Evolutionary conservation across 2,329 filamentous ascomycete genomes (phyloP), one percentile per base, ranked within the genome.

Genomic region (Pseudopyrenochaeta lycopersici): DNA sequence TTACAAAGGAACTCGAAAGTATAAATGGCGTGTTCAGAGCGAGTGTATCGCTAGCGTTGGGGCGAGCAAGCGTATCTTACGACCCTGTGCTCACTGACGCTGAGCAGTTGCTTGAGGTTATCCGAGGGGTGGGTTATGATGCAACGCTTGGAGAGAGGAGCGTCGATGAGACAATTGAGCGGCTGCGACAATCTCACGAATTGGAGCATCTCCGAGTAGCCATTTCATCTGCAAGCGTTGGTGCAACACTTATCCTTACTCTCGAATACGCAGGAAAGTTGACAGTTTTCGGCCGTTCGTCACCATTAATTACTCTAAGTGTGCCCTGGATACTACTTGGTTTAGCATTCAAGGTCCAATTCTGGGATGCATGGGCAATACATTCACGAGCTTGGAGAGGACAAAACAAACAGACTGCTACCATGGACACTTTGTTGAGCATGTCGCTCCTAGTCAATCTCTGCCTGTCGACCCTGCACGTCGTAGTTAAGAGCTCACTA

Each of bases 21-120:
- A 15, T 46, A n/a, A 4, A 14, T 33, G 51, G 51, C 18, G 46
- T 54, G 9, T 38, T 45, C 40, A 49, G 50, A 39, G 50, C 39
- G 27, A 48, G 29, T 27, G 50, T 48, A 30, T 53, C 50, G 3
- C 29, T 53, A n/a, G 31, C 43, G 7, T 31, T 48, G 21, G 50
- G 44, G 11, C 50, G 44, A 12, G 50, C 44, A 18, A 53, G 20
- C 5, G 18, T 53, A 12, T 53, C 43, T 12, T 47, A 47, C 20
- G 50, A 53, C 14, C 30, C 31, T 17, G 21, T 6, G 12, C 20
- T 29, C n/a, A 27, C 43, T 4, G 21, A 15, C 10, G 5, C 39
- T 29, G 11, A 41, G 1, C 20, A 29, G 23, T 21, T 41, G 3
- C 21, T 41, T 20, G 23, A 41, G 12, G 39, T 20, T 41, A 30